Base-by-base conservation (phyloP, 192 early-diverging fungal genomes). In the Pilaira anomala region DNA sequence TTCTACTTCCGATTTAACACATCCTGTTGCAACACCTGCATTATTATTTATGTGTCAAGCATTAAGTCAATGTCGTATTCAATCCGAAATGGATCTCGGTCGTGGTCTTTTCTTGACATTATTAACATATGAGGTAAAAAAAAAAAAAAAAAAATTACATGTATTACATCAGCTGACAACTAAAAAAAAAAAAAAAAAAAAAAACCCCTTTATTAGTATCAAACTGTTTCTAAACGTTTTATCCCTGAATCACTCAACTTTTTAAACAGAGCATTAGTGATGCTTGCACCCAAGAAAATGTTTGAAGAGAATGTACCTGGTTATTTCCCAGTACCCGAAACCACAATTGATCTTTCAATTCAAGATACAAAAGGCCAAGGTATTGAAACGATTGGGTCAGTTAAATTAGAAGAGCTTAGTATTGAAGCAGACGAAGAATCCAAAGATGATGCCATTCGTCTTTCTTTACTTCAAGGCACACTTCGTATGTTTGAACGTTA, bases 1-100 rank as follows among this genome's bases (percentile, higher is more conserved):
- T 73, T 94, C 97, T 2, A 85, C 91, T n/a, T 95, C 95, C 0
- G 97, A 98, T 85, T 85, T 88, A 40, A 82, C 85, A 61, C 94
- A 98, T 70, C 71, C 86, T 6, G 85, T 97, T 5, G 78, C 91
- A 6, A 97, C 95, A 2, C 96, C 95, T 12, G 83, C 91, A 39
- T 78, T 89, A 52, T 63, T 95, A 2, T 74, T 91, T n/a, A 87
- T 96, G 72, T 76, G 78, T 41, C 87, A 93, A 73, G 91, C 84
- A 62, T 76, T 98, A 3, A 64, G 77, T 26, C 87, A 92, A 73
- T 78, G 81, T 58, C 80, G 80, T 42, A 77, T 88, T 25, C 55
- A 51, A 5, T 81, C 72, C 16, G 65, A 84, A 59, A 68, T 75
- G 13, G 93, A 93, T 72, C 53, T 91, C 2, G 67, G 81, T 3